Conservation (phyloP, 805 yeast species). For the Saccharomycopsis babjevae region DNA sequence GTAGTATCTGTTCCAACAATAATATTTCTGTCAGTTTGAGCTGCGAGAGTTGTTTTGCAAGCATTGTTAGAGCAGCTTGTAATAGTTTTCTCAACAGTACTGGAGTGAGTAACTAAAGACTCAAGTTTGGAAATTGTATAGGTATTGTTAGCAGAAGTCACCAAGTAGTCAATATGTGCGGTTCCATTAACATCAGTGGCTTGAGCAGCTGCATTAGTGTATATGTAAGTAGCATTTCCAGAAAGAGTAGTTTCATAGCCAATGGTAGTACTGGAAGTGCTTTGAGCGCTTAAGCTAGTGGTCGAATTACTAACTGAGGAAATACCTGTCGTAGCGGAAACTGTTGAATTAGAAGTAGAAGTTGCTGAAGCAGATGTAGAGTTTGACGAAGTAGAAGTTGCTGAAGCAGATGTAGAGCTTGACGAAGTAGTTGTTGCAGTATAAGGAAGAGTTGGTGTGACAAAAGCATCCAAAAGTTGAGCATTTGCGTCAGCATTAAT, state of each 20-base stretch:
- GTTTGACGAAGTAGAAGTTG: conserved; percentile 1
- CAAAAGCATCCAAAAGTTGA: conserved; percentile 14
- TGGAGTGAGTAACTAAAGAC: neutral
- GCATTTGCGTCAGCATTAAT: conserved; percentile 13
- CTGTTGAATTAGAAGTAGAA: neutral
- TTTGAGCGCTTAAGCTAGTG: conserved; percentile 3
- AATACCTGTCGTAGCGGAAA: conserved; percentile 18
- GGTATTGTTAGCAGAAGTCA: neutral
- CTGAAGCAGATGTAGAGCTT: neutral
- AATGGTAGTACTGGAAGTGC: conserved; percentile 8
- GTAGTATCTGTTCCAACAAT: conserved; percentile 19
- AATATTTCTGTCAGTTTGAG: conserved; percentile 19
- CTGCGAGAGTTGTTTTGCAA: conserved; percentile 18
- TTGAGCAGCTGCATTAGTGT: neutral
- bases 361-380: neutral
- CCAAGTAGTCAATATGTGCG: neutral
- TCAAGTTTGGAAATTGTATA: neutral
- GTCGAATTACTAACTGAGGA: conserved; percentile 13
- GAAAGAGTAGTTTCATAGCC: neutral
- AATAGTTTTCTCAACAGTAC: conserved; percentile 24
- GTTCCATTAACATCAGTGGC: neutral
- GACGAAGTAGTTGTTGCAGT: conserved; percentile 2
- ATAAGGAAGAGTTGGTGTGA: conserved; percentile 21
- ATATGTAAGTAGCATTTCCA: neutral
- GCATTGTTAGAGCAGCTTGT: conserved; percentile 22